These are phyloP conservation scores for Berberis thunbergii DNA, from an alignment of 164 flowering plant genomes.

Conservation along the genomic window DNA sequence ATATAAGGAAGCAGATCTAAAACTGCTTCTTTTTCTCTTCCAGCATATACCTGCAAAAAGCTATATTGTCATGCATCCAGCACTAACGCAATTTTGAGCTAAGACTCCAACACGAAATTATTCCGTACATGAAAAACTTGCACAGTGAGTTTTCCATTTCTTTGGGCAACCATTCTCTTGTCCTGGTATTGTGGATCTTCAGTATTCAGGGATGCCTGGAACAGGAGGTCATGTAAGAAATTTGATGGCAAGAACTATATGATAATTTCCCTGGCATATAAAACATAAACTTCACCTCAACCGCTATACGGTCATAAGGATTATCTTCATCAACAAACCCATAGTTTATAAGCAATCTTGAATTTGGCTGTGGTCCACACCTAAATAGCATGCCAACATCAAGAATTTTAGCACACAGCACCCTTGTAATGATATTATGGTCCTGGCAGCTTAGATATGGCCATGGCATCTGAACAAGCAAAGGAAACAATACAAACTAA, in stretches of 20 bases:
- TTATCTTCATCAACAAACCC: slow-evolving; percentile 98
- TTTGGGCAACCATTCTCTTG: slow-evolving; percentile 92
- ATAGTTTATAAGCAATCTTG: slow-evolving; percentile 82
- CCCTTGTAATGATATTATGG: not conserved
- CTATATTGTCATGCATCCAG: not conserved
- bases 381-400: slow-evolving; percentile 26
- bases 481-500: not conserved
- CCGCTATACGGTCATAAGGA: slow-evolving; percentile 68
- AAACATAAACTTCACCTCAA: slow-evolving; percentile 44
- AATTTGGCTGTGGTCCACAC: slow-evolving; percentile 99
- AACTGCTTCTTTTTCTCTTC: slow-evolving; percentile 87
- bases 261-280: not conserved
- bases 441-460: not conserved
- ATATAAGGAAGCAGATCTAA: slow-evolving; percentile 89
- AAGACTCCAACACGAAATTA: not conserved
- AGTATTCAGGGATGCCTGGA: slow-evolving; percentile 81
- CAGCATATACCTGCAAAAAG: slow-evolving; percentile 55
- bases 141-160: slow-evolving; percentile 72
- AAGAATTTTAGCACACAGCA: not conserved
- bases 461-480: not conserved
- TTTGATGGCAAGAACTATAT: not conserved
- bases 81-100: not conserved
- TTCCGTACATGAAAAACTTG: slow-evolving; percentile 70
- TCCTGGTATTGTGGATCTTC: slow-evolving; percentile 99
- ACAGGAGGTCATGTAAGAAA: slow-evolving; percentile 2